Conservation (phyloP, 352 stramenopile genomes). For the Blastocystis sp. region DNA sequence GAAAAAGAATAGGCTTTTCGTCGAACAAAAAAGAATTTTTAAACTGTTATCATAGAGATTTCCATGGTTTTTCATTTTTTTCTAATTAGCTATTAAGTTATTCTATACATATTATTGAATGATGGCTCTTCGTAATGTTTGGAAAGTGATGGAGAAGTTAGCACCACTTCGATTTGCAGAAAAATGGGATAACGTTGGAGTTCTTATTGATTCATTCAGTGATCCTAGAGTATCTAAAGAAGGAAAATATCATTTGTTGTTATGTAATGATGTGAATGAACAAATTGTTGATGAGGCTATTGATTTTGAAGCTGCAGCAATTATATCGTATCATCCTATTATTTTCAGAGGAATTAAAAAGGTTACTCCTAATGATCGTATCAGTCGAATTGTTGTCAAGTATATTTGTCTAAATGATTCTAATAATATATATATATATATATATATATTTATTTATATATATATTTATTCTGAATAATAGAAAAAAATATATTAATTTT, state of each 20-base stretch:
- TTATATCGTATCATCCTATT: constrained; percentile 41
- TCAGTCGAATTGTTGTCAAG: constrained; percentile 36
- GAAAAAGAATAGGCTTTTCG: no score
- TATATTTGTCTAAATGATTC: neutral
- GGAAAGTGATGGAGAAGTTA: constrained; percentile 14
- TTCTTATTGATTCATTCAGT: constrained; percentile 24
- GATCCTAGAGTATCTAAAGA: neutral
- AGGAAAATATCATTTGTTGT: constrained; percentile 17
- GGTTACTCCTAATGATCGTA: constrained; percentile 9
- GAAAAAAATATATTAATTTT: no score
- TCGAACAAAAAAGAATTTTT: no score
- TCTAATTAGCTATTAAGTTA: no score
- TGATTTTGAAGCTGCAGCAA: constrained; percentile 8
- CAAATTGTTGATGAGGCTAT: constrained; percentile 39
- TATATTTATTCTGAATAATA: no score
- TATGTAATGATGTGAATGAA: constrained; percentile 41
- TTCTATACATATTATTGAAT: no score
- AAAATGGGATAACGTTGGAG: constrained; percentile 39
- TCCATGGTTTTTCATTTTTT: no score
- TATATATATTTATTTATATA: no score
- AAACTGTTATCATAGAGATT: no score
- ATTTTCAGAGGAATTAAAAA: constrained; percentile 38
- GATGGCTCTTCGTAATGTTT: no score
- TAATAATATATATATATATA: neutral
- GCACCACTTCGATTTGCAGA: constrained; percentile 30